Percentiles rank a stretch among this genome's conserved stretches.
Evolutionary conservation across 2,329 filamentous ascomycete species (phyloP).

Genomic region (Sarocladium kiliense): DNA sequence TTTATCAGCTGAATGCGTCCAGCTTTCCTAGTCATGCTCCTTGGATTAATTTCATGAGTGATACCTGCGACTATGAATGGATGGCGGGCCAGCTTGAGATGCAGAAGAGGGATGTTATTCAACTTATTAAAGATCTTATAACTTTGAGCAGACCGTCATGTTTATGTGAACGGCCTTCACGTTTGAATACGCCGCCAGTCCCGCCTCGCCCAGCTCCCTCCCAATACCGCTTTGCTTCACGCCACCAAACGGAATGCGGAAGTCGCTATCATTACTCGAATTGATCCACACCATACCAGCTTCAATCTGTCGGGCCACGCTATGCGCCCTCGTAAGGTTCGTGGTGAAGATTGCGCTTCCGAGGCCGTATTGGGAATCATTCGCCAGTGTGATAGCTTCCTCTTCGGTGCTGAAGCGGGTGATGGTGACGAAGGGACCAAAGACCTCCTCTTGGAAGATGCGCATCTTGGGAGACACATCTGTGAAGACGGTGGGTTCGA

Average conservation of each 20-base stretch:
- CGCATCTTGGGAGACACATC: constrained; percentile 17
- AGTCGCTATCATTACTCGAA: constrained; percentile 19
- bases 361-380: constrained; percentile 44
- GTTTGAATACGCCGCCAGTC: constrained; percentile 31
- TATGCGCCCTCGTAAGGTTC: constrained; percentile 35
- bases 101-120: too few species aligned
- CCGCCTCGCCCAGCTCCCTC: constrained; percentile 39
- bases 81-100: too few species aligned
- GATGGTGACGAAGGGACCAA: constrained; percentile 20
- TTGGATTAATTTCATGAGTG: too few species aligned
- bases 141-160: constrained; percentile 14
- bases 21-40: too few species aligned
- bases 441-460: constrained; percentile 21
- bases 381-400: constrained; percentile 18
- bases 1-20: too few species aligned
- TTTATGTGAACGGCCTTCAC: constrained; percentile 27
- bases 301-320: constrained; percentile 41
- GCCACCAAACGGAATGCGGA: constrained; percentile 28
- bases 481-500: constrained; percentile 19
- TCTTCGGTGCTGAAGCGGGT: constrained; percentile 16
- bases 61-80: too few species aligned
- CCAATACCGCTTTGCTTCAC: constrained; percentile 58
- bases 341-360: constrained; percentile 49
- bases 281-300: constrained; percentile 38
- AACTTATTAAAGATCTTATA: background rate